Percentiles rank a stretch among this genome's conserved stretches.
These are phyloP conservation scores for Fusarium xyrophilum DNA, from an alignment of 2,329 filamentous ascomycete species.

Conservation along the genomic window DNA sequence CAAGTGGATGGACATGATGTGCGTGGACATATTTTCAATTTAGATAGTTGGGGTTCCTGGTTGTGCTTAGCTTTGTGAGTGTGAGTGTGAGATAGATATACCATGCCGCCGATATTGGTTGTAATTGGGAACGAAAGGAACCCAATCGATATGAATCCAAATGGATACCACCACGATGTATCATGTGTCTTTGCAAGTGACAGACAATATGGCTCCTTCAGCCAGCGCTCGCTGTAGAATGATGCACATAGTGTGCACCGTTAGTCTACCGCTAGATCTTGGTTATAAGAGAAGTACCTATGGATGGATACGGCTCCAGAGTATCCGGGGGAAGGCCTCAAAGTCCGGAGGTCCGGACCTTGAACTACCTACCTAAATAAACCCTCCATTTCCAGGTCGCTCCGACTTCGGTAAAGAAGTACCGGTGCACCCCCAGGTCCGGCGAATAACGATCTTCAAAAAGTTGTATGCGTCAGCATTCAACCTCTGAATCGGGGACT, in stretches of 20 bases:
- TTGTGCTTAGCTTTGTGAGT: constrained; percentile 34
- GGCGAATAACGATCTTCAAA: constrained; percentile 32
- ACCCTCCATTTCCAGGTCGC: neutral
- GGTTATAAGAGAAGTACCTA: neutral
- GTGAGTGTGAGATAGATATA: constrained; percentile 42
- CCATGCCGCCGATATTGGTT: constrained; percentile 30
- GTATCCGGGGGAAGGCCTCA: neutral
- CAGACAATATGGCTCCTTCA: neutral
- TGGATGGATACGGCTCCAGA: neutral
- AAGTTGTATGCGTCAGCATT: constrained; percentile 23
- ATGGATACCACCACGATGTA: neutral
- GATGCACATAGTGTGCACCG: neutral
- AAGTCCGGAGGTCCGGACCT: neutral
- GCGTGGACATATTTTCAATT: constrained; percentile 25
- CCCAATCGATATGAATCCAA: constrained; percentile 21
- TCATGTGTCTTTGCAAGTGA: neutral
- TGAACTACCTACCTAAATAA: neutral
- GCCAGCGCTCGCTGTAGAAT: neutral
- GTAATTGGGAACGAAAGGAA: constrained; percentile 24
- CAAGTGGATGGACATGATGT: constrained; percentile 2
- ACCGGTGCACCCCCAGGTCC: constrained; percentile 15
- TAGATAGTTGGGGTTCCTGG: constrained; percentile 35
- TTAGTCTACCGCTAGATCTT: neutral
- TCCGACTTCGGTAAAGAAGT: constrained; percentile 29
- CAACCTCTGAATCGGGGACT: constrained; percentile 8